phyloP scores from a whole-genome alignment of 768 basidiomycete species.

The Mycena pura region DNA sequence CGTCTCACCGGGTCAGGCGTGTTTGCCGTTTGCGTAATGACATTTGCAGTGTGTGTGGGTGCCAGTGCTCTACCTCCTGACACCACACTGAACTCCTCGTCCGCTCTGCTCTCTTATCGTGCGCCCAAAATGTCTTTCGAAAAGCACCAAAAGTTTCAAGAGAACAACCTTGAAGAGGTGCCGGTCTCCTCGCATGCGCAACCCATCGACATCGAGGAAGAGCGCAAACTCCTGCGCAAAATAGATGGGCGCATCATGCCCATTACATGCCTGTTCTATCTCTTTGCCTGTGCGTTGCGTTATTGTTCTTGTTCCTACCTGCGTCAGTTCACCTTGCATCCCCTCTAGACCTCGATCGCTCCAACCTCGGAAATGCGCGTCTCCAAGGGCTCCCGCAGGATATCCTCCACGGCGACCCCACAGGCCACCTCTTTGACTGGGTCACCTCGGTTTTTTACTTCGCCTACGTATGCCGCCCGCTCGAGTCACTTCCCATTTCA shows the following conservation, averaged over 20 bases:
- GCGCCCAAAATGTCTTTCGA: too few species aligned
- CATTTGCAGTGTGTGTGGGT: too few species aligned
- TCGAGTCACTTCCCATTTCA: not conserved
- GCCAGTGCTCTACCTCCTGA: too few species aligned
- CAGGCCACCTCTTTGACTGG: slow-evolving; percentile 77
- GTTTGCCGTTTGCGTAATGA: too few species aligned
- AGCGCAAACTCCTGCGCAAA: too few species aligned
- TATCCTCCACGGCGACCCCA: slow-evolving; percentile 69
- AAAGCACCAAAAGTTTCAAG: too few species aligned
- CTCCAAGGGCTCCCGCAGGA: slow-evolving; percentile 74
- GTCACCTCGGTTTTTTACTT: slow-evolving; percentile 80
- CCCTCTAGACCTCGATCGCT: slow-evolving; percentile 69
- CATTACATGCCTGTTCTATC: slow-evolving; percentile 72
- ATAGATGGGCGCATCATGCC: slow-evolving; percentile 74
- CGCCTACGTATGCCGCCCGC: slow-evolving; percentile 63
- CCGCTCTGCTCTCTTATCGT: too few species aligned
- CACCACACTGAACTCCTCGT: too few species aligned
- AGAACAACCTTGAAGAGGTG: too few species aligned
- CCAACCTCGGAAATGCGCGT: slow-evolving; percentile 82
- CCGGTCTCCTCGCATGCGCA: too few species aligned
- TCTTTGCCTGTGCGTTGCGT: slow-evolving; percentile 81
- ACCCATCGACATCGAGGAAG: too few species aligned
- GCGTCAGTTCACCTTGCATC: not conserved
- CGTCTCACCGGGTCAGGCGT: too few species aligned
- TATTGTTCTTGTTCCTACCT: slow-evolving; percentile 1